Evolutionary conservation across 1,284 basidiomycete genomes (phyloP), one percentile per base, ranked within the genome.

Genomic region (Ceratobasidium sp.): DNA sequence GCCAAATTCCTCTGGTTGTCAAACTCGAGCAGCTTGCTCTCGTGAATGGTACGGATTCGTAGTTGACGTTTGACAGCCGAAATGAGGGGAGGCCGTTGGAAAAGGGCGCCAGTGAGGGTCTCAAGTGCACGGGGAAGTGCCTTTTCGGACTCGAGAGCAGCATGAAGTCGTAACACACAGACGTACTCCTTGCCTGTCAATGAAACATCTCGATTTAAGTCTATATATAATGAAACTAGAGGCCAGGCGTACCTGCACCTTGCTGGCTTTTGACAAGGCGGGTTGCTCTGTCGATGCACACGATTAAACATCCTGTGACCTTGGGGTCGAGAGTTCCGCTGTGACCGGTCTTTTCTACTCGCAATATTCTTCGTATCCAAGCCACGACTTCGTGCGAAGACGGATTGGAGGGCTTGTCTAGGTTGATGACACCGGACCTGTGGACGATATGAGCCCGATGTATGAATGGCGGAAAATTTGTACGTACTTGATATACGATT

Each of bases 361-460:
- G 90, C 65, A 99, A 83, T 77, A 99, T 99, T 32, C 97, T 89
- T 77, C 97, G 88, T 76, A 99, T 84, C 97, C 97, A 99, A 18
- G 97, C 97, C 76, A 99, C 97, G 72, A 99, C 97, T 86, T 99
- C 97, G 84, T 99, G 97, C n/a, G 97, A 98, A 3, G 97, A 99
- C 8, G 97, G 97, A 84, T 99, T 99, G 59, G 97, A 98, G 30
- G 97, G 97, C 82, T 99, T 99, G 88, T 99, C 97, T 77, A 99
- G 87, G 85, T 99, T 98, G 82, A 99, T 99, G 73, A 98, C 94
- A 77, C 97, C 97, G 75, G 96, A 95, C 84, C 93, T 95, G 60
- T 34, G 41, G 43, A 34, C 39, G 43, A n/a, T 53, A 28, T 34
- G 53, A 59, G 52, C 18, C 50, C 21, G 48, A 43, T 23, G 18